Conservation (phyloP, 306 rosid genomes). For the Lagenaria siceraria region DNA sequence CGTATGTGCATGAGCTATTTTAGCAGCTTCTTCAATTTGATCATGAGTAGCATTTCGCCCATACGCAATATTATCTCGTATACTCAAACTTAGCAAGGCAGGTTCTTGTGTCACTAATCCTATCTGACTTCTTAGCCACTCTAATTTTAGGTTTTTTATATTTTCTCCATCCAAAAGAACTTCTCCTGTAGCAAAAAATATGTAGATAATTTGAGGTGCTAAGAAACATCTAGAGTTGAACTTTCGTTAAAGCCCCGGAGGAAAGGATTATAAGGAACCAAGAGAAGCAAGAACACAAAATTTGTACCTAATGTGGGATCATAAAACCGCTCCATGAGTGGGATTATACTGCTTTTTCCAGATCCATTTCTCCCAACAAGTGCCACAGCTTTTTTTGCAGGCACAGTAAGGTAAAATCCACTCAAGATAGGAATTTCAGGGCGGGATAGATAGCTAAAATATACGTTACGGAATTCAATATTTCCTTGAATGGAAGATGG, state of each 20-base stretch:
- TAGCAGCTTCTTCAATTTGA: constrained; percentile 99
- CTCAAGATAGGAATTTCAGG: constrained; percentile 99
- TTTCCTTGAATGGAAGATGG: constrained; percentile 76
- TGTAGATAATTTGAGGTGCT: neutral
- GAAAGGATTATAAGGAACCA: neutral
- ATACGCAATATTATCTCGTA: constrained; percentile 96
- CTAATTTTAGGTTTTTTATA: constrained; percentile 79
- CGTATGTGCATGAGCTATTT: constrained; percentile 96
- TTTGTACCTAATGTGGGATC: constrained; percentile 88
- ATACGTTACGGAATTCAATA: constrained; percentile 94
- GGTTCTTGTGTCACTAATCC: constrained; percentile 99
- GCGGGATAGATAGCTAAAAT: constrained; percentile 97
- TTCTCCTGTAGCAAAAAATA: constrained; percentile 62
- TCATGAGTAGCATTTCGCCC: constrained; percentile 82
- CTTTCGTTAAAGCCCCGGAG: neutral
- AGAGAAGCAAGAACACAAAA: neutral
- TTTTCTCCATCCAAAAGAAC: constrained; percentile 99
- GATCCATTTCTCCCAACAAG: constrained; percentile 99
- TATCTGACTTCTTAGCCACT: constrained; percentile 95
- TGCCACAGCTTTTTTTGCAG: constrained; percentile 98
- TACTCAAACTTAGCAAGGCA: constrained; percentile 91
- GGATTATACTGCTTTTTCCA: constrained; percentile 97
- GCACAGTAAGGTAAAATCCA: constrained; percentile 95
- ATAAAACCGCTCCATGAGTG: constrained; percentile 98
- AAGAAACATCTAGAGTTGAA: neutral